Evolutionary conservation across 495 filamentous ascomycete genomes (phyloP), one percentile per base, ranked within the genome.

Genomic region (Penicillium desertorum): DNA sequence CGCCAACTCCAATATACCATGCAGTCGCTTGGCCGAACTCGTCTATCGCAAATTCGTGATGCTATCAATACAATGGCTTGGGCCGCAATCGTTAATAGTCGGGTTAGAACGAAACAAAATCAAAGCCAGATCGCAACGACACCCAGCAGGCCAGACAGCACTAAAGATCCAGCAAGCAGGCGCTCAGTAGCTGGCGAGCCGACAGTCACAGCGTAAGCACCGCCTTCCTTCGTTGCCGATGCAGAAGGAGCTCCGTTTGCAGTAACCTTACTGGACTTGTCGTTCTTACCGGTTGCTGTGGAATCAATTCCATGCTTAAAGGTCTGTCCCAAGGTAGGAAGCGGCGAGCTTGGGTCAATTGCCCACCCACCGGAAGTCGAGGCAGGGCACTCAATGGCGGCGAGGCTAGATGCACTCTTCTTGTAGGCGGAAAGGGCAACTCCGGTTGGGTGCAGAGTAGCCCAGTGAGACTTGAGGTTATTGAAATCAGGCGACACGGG

Each of bases 391-490:
- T 80, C 76, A 11, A 86, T 81, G 8, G 68, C 60, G 11, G 58
- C 62, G 49, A 77, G 71, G n/a, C 81, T 82, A 12, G 83, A 81
- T 4, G 87, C 77, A 25, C 64, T 75, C 6, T 87, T 79, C 29
- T 75, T 76, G 74, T 95, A 96, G 9, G 74, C 79, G 4, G 81
- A 81, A 51, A 79, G 77, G 19, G 79, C 72, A 23, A 91, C 81
- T 39, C 89, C 88, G 0, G 83, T 83, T 0, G 91, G 89, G 23
- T 70, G 79, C 57, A 90, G 68, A 6, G 83, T 90, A 11, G 84
- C 84, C 91, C 91, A 96, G 58, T 89, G 83, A 25, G 72, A 80
- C 75, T 84, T 85, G 43, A 96, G 78, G 63, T 95, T 93, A 49
- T 71, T 62, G 70, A 91, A 96, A 64, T 95, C 91, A 1, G 91